Percentiles rank a stretch among this genome's conserved stretches.
Conservation (phyloP, 2,329 filamentous ascomycete genomes). For the Cryphonectria radicalis region DNA sequence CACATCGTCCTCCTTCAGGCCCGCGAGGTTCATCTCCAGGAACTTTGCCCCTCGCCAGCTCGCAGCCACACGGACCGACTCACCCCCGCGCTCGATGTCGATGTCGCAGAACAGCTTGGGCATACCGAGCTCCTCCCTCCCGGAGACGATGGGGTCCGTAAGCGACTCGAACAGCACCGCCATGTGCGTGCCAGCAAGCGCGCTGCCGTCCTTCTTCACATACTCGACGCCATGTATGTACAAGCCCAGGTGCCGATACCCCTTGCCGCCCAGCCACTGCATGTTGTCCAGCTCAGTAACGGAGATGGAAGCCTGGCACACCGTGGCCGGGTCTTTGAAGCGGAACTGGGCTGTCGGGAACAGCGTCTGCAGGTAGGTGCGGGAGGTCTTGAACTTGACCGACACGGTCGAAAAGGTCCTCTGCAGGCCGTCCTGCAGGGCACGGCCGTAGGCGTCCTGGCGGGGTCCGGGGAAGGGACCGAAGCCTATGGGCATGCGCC, state of each 20-base stretch:
- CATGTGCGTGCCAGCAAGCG: conserved; percentile 52
- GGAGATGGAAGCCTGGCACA: conserved; percentile 49
- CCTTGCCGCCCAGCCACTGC: conserved; percentile 40
- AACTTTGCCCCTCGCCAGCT: conserved; percentile 45
- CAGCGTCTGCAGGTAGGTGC: conserved; percentile 53
- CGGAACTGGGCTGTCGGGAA: conserved; percentile 47
- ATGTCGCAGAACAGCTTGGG: conserved; percentile 54
- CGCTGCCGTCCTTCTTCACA: conserved; percentile 46
- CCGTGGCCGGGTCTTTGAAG: conserved; percentile 49
- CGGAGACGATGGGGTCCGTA: conserved; percentile 56
- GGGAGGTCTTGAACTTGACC: conserved; percentile 54
- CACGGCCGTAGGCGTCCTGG: conserved; percentile 39
- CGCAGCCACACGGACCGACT: conserved; percentile 44
- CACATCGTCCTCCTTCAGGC: conserved; percentile 31
- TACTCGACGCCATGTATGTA: conserved; percentile 59
- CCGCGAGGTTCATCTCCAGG: conserved; percentile 31
- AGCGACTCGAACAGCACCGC: conserved; percentile 58
- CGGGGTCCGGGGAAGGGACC: conserved; percentile 52
- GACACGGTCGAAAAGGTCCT: conserved; percentile 49
- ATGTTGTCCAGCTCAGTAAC: conserved; percentile 41
- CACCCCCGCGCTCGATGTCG: conserved; percentile 40
- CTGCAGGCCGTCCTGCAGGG: conserved; percentile 19
- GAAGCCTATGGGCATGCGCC: conserved; percentile 50
- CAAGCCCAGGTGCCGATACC: conserved; percentile 53
- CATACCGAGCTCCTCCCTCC: conserved; percentile 59